phyloP scores from a whole-genome alignment of 805 yeast species.

The Zygosaccharomyces rouxii region DNA sequence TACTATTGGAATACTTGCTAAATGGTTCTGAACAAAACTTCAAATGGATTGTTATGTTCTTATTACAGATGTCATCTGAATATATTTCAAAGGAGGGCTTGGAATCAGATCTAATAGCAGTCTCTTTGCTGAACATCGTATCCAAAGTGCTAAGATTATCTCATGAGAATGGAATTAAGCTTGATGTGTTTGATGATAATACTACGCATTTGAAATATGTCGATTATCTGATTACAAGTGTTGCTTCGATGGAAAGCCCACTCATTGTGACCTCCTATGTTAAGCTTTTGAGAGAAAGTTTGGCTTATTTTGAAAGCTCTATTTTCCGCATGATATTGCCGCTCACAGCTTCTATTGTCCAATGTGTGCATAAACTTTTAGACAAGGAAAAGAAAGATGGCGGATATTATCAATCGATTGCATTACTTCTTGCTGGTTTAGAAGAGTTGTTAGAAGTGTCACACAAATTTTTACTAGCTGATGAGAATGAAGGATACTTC shows the following conservation, averaged over 20 bases:
- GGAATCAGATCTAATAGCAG: constrained; percentile 33
- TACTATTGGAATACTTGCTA: constrained; percentile 43
- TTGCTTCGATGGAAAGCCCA: constrained; percentile 43
- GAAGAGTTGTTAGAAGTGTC: constrained; percentile 60
- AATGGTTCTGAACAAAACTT: constrained; percentile 58
- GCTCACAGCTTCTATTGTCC: constrained; percentile 44
- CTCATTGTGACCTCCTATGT: constrained; percentile 35
- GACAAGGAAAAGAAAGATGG: constrained; percentile 29
- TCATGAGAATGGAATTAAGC: constrained; percentile 29
- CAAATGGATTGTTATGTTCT: constrained; percentile 39
- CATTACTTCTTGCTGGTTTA: constrained; percentile 50
- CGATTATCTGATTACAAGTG: constrained; percentile 47
- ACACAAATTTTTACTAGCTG: constrained; percentile 49
- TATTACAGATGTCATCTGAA: constrained; percentile 38
- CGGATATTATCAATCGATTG: constrained; percentile 44
- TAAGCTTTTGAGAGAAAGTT: constrained; percentile 46
- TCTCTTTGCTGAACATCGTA: constrained; percentile 31
- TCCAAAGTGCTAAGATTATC: constrained; percentile 32
- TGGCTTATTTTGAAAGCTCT: constrained; percentile 46
- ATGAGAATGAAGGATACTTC: constrained; percentile 27
- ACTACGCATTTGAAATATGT: constrained; percentile 35
- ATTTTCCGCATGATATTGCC: constrained; percentile 54
- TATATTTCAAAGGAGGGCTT: constrained; percentile 21
- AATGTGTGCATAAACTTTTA: constrained; percentile 25
- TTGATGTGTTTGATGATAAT: constrained; percentile 33